Base-by-base conservation (phyloP, 306 rosid genomes). In the Medicago ruthenica region DNA sequence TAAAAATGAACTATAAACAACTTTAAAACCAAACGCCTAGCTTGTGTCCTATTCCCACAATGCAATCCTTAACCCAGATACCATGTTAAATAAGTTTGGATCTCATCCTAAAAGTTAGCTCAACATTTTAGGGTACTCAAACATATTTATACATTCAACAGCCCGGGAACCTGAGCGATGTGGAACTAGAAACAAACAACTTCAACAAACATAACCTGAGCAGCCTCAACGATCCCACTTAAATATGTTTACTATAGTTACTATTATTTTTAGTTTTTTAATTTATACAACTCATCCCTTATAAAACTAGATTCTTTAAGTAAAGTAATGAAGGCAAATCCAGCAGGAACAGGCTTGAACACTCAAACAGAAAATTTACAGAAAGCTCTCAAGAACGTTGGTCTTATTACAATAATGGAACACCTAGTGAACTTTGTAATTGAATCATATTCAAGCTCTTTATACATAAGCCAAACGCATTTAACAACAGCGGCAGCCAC, bases 371-470 rank as follows among this genome's bases (percentile, higher is more conserved):
- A 71, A 76, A 64, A n/a, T 71, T 55, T 11, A 53, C 68, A 51
- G 34, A 27, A 65, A 64, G 51, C 50, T 82, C 63, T 45, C 20
- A 40, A 34, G 8, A 66, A 71, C 27, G 24, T 16, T 82, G 72
- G 53, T 77, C 65, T n/a, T 82, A 73, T 73, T 53, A 77, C 80
- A 71, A 20, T 20, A 44, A 71, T 55, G 58, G 67, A 44, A 21
- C 41, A 39, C 22, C 68, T 34, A 18, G 20, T 27, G 31, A 39
- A 9, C 68, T 24, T 66, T 71, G 44, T 16, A 41, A 39, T 40
- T 39, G 0, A 62, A 62, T 75, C 71, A 79, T 31, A 69, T 53
- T 42, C 44, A 70, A 51, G 41, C 9, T 58, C 22, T 80, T 82
- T 39, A 67, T 53, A 68, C 39, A 20, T 42, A 41, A 63, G 65